Conservation (phyloP, 2,329 filamentous ascomycete species). For the Claviceps lovelessii region DNA sequence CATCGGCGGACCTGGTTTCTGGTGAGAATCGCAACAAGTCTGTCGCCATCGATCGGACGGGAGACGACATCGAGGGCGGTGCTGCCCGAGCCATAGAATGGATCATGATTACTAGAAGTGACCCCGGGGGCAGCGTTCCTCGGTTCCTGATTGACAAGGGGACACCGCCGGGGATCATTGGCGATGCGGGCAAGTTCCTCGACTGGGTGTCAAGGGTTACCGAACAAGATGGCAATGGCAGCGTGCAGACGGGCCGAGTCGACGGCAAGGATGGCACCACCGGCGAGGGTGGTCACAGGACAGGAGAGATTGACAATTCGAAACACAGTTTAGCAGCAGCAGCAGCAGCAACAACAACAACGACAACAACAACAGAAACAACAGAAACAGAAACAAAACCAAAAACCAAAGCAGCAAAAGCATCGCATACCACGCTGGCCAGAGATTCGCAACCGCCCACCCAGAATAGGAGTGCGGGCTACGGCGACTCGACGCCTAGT, state of each 20-base stretch:
- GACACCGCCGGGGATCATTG: conserved; percentile 66
- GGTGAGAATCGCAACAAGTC: conserved; percentile 15
- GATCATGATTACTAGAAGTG: conserved; percentile 84
- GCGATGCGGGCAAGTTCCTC: conserved; percentile 67
- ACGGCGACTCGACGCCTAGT: conserved; percentile 21
- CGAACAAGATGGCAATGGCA: conserved; percentile 9
- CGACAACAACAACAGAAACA: neutral
- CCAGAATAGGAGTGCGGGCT: conserved; percentile 2
- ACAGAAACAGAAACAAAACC: neutral
- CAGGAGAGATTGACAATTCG: neutral
- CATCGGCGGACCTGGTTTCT: conserved; percentile 17
- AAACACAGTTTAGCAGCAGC: neutral
- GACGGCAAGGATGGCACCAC: neutral
- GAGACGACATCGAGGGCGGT: conserved; percentile 20
- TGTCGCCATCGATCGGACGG: conserved; percentile 5
- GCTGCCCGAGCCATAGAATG: conserved; percentile 48
- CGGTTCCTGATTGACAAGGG: conserved; percentile 84
- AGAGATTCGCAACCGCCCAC: neutral
- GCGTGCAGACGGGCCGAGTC: neutral
- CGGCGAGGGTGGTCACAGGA: no score
- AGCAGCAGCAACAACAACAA: neutral
- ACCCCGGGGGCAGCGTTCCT: conserved; percentile 77
- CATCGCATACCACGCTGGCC: neutral
- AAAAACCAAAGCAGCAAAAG: neutral
- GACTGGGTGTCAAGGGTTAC: conserved; percentile 48